A percentile compares a stretch with the other conserved stretches of the same genome.
phyloP scores from a whole-genome alignment of 202 grass and related monocot species.

The Alloteropsis angusta region DNA sequence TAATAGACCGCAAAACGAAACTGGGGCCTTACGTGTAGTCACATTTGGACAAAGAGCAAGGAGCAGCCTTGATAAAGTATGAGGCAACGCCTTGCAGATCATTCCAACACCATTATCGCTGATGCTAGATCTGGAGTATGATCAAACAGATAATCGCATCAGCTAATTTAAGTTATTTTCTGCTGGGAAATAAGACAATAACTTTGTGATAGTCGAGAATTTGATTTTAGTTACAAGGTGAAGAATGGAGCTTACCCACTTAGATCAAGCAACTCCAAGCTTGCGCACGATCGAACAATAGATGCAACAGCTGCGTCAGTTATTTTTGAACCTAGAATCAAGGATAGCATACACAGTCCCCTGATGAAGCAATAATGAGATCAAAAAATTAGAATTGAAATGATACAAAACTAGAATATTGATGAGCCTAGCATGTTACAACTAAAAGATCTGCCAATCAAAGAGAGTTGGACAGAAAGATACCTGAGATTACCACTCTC shows the following conservation, averaged over 20 bases:
- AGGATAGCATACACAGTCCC: conserved; percentile 62
- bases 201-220: not conserved
- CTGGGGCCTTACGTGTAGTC: conserved; percentile 53
- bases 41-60: conserved; percentile 83
- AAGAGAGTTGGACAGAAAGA: too few species aligned
- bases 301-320: conserved; percentile 91
- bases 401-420: too few species aligned
- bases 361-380: too few species aligned
- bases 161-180: not conserved
- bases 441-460: too few species aligned
- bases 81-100: conserved; percentile 66
- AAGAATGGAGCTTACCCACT: conserved; percentile 67
- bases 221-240: conserved; percentile 15
- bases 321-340: conserved; percentile 74
- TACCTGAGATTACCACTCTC: conserved; percentile 74
- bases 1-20: not conserved
- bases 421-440: too few species aligned
- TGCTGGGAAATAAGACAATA: conserved; percentile 4
- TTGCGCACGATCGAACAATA: conserved; percentile 57
- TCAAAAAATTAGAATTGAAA: too few species aligned
- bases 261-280: conserved; percentile 85
- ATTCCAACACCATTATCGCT: conserved; percentile 79
- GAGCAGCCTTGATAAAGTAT: conserved; percentile 71
- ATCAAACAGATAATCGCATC: conserved; percentile 1
- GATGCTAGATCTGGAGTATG: conserved; percentile 61